These are phyloP conservation scores for Suillus occidentalis DNA, from an alignment of 768 basidiomycete species.

Conservation along the genomic window DNA sequence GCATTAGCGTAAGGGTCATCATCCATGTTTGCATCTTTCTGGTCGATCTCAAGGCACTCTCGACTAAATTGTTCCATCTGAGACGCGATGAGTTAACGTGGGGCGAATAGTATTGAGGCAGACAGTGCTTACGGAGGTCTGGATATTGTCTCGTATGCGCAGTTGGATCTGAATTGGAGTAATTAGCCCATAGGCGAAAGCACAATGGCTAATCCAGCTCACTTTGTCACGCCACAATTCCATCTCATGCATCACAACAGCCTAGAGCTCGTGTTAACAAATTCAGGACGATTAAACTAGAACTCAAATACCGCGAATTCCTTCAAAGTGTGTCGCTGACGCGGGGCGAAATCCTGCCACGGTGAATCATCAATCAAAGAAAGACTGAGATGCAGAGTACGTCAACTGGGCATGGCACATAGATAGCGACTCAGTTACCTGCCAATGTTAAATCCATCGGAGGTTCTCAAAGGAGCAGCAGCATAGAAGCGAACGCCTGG, in stretches of 20 bases:
- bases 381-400: constrained; percentile 44
- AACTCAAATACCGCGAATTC: constrained; percentile 70
- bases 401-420: background rate
- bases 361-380: constrained; percentile 85
- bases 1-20: constrained; percentile 26
- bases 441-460: constrained; percentile 89
- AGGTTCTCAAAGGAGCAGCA: constrained; percentile 84
- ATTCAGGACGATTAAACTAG: background rate
- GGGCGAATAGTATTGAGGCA: constrained; percentile 5
- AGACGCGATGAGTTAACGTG: background rate
- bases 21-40: constrained; percentile 31
- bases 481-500: constrained; percentile 87
- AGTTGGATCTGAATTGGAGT: constrained; percentile 67
- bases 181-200: background rate
- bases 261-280: constrained; percentile 34
- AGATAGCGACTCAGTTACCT: constrained; percentile 43
- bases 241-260: constrained; percentile 92
- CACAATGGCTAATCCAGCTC: constrained; percentile 6
- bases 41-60: constrained; percentile 90
- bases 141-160: constrained; percentile 86
- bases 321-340: constrained; percentile 89
- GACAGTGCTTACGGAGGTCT: constrained; percentile 65
- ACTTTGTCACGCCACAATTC: constrained; percentile 96
- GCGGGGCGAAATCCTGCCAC: constrained; percentile 79
- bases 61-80: constrained; percentile 96